phyloP scores from a whole-genome alignment of 495 filamentous ascomycete genomes.

The Neurospora sp. region DNA sequence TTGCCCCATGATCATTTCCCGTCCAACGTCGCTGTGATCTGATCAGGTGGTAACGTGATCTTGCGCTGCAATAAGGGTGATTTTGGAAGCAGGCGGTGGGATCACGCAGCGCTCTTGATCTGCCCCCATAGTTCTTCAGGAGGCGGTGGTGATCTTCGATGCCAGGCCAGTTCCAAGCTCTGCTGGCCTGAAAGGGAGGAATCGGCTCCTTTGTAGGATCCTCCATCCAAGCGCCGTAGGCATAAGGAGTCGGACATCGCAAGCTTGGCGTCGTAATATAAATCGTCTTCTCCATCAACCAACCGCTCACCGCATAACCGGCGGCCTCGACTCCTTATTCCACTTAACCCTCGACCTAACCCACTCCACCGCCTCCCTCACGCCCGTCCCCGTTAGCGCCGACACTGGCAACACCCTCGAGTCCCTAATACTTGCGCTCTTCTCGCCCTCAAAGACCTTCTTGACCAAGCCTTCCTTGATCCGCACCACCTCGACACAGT shows the following conservation, averaged over 20 bases:
- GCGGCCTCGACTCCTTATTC: slow-evolving; percentile 88
- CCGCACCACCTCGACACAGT: slow-evolving; percentile 91
- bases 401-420: slow-evolving; percentile 85
- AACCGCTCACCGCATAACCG: slow-evolving; percentile 67
- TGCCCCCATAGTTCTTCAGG: neutral
- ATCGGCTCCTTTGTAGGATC: neutral
- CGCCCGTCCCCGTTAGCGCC: slow-evolving; percentile 83
- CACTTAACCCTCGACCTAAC: slow-evolving; percentile 81
- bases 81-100: neutral
- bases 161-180: neutral
- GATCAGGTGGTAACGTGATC: neutral
- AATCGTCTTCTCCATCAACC: neutral
- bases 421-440: slow-evolving; percentile 74
- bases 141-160: neutral
- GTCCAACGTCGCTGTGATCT: neutral
- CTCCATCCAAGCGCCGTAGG: neutral
- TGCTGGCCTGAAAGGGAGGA: neutral
- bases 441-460: slow-evolving; percentile 89
- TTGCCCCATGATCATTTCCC: neutral
- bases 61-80: neutral
- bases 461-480: slow-evolving; percentile 95
- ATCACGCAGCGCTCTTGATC: neutral
- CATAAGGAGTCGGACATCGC: neutral
- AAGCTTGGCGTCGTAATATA: neutral
- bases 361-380: slow-evolving; percentile 94